Percentiles rank a stretch among this genome's conserved stretches.
Evolutionary conservation across 1,284 basidiomycete species (phyloP).

Genomic region (Volvariella surrecta): DNA sequence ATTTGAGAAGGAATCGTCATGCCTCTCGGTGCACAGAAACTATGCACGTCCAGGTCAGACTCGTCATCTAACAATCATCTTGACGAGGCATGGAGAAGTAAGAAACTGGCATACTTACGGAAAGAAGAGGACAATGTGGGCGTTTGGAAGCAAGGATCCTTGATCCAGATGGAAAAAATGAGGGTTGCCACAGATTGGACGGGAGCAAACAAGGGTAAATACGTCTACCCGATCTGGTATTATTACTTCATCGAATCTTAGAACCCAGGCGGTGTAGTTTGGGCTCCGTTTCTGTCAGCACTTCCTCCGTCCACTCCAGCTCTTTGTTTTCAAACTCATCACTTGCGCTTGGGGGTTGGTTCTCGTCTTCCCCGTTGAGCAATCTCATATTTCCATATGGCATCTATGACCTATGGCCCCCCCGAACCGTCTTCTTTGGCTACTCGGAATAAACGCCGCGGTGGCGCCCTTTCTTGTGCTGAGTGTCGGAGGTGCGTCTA

Average conservation of each 20-base stretch:
- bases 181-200: constrained; percentile 13
- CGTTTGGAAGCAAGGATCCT: constrained; percentile 7
- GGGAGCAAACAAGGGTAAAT: constrained; percentile 19
- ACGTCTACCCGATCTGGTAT: constrained; percentile 1
- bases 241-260: constrained; percentile 7
- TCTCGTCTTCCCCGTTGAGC: not conserved
- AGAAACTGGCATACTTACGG: constrained; percentile 7
- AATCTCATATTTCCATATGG: constrained; percentile 16
- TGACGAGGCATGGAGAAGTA: constrained; percentile 11
- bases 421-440: constrained; percentile 27
- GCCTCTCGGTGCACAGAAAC: constrained; percentile 46
- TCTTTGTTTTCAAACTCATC: constrained; percentile 3
- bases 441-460: constrained; percentile 37
- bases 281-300: constrained; percentile 1
- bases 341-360: too few species aligned
- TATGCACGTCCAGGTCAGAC: constrained; percentile 58
- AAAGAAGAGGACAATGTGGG: constrained; percentile 23
- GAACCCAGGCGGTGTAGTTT: constrained; percentile 3
- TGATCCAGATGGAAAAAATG: constrained; percentile 4
- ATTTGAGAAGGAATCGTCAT: constrained; percentile 54
- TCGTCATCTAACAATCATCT: constrained; percentile 87
- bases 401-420: constrained; percentile 16
- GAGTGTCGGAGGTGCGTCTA: constrained; percentile 48
- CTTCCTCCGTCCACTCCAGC: not conserved
- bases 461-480: constrained; percentile 48